Percentiles rank a stretch among this genome's conserved stretches.
Evolutionary conservation across 768 basidiomycete genomes (phyloP).

Genomic region (Xerocomellus dryophilus): DNA sequence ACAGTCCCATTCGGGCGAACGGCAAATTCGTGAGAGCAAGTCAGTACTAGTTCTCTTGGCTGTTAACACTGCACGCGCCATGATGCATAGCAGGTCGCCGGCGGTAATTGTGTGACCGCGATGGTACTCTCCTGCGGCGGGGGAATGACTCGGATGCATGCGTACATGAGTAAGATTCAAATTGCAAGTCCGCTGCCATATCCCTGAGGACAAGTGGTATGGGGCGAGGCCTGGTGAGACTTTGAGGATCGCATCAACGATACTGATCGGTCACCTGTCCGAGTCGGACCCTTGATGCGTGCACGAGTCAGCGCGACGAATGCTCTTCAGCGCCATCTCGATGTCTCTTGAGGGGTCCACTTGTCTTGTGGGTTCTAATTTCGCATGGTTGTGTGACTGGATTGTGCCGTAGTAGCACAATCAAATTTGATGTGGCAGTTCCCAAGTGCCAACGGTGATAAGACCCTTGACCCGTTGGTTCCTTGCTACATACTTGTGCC

Average conservation of each 20-base stretch:
- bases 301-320: no score
- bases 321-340: neutral
- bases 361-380: neutral
- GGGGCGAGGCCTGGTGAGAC: neutral
- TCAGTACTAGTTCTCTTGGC: no score
- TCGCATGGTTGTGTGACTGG: neutral
- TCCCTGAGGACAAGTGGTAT: neutral
- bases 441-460: neutral
- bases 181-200: neutral
- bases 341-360: no score
- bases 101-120: neutral
- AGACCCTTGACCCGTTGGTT: neutral
- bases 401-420: neutral
- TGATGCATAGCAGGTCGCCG: neutral
- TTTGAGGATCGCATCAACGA: neutral
- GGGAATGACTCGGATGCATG: no score
- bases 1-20: no score
- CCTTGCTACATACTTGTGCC: no score
- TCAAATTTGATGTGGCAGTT: neutral
- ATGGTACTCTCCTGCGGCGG: no score
- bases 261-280: neutral
- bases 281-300: neutral
- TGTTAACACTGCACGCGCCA: neutral
- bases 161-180: neutral
- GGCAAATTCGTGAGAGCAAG: no score